Base-by-base conservation (phyloP, 2,329 filamentous ascomycete species). In the Ascochyta fabae region DNA sequence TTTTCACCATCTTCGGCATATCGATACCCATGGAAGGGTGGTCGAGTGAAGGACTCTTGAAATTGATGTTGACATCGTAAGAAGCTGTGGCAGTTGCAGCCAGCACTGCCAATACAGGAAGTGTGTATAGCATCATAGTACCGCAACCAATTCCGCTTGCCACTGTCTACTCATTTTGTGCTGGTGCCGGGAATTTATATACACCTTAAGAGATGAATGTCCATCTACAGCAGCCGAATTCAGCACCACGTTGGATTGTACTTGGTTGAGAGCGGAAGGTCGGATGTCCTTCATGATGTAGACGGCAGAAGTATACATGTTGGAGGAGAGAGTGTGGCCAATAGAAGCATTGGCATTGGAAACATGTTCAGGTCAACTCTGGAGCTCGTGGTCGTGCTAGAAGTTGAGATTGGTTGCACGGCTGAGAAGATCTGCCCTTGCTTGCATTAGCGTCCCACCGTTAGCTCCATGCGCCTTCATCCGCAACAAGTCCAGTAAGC, bases 11-110 rank as follows among this genome's bases (percentile, higher is more conserved):
- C 61, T 83, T 85, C 51, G 80, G 80, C 16, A 88, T 78, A 15
- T 85, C 81, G 35, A 90, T 82, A 3, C 86, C 87, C 23, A 90
- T 78, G 38, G 79, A 77, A 2, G 82, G 80, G 62, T 89, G 87
- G 36, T 86, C 80, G 33, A 82, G 78, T 0, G 87, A 89, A 10
- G 87, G 86, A 64, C 83, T 86, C 42, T 79, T 78, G 71, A 88
- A 90, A 75, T 89, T 88, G 55, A 89, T 70, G 68, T 89, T 89
- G 39, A 35, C 44, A 52, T 57, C 33, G 29, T 52, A 57, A 3
- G 48, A 48, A 3, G 53, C 53, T 15, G 39, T 43, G 43, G 40
- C 48, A 31, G 39, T 42, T 15, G 48, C 39, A 26, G 44, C 19
- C 16, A 57, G 19, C 12, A 27, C 33, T 22, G 53, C 39, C 23